A percentile compares a stretch with the other conserved stretches of the same genome.
These are phyloP conservation scores for Phoma herbarum DNA, from an alignment of 2,329 filamentous ascomycete genomes.

Conservation along the genomic window DNA sequence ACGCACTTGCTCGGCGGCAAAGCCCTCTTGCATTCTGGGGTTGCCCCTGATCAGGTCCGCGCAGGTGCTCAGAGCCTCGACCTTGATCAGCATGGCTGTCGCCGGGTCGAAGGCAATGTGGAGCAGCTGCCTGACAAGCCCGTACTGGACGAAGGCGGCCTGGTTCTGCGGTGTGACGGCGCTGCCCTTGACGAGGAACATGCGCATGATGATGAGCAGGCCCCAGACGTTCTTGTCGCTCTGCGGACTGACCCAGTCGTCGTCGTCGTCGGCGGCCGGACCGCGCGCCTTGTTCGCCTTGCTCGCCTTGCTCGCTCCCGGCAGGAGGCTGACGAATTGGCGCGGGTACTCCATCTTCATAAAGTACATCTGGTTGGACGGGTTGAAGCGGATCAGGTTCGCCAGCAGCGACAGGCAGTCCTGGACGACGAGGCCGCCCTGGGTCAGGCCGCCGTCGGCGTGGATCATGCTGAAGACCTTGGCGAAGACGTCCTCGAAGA, in stretches of 20 bases:
- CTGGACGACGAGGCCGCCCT: constrained; percentile 88
- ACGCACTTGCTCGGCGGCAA: constrained; percentile 84
- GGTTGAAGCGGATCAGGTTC: constrained; percentile 85
- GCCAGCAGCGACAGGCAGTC: constrained; percentile 91
- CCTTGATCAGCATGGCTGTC: constrained; percentile 79
- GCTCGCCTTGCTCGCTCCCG: constrained; percentile 65
- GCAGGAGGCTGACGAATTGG: constrained; percentile 74
- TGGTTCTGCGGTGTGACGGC: constrained; percentile 85
- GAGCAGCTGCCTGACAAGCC: constrained; percentile 79
- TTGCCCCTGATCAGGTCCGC: constrained; percentile 90
- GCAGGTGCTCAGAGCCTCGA: constrained; percentile 85
- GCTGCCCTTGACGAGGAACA: constrained; percentile 86
- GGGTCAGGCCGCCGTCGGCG: constrained; percentile 79
- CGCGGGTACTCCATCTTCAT: constrained; percentile 86
- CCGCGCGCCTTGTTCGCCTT: constrained; percentile 58
- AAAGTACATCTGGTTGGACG: constrained; percentile 93
- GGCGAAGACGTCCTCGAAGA: constrained; percentile 93
- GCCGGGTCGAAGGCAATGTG: constrained; percentile 80
- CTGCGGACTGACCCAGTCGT: constrained; percentile 78
- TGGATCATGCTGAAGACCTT: constrained; percentile 83
- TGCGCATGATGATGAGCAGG: constrained; percentile 81
- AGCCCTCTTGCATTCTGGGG: constrained; percentile 80
- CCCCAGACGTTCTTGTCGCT: constrained; percentile 92
- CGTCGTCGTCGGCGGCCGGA: constrained; percentile 61
- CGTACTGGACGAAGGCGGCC: constrained; percentile 82